Conservation (phyloP, 2,329 filamentous ascomycete species). For the Epichloe gansuensis region DNA sequence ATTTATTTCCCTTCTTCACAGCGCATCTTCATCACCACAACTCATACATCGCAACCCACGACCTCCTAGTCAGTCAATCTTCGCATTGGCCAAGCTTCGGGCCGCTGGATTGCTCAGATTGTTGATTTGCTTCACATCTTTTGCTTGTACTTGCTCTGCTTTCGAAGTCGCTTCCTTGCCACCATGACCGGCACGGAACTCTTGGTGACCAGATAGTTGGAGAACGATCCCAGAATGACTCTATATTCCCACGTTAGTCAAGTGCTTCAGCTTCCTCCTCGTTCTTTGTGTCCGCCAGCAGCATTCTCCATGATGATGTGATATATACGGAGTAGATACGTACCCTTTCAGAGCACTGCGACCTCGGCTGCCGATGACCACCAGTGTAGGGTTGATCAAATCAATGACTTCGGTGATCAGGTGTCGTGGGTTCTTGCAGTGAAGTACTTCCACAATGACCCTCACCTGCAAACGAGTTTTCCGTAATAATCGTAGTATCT, state of each 20-base stretch:
- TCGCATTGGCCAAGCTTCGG: slow-evolving; percentile 56
- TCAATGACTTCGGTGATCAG: slow-evolving; percentile 97
- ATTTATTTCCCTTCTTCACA: too few species aligned
- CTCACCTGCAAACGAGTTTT: slow-evolving; percentile 89
- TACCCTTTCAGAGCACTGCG: slow-evolving; percentile 88
- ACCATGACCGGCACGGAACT: slow-evolving; percentile 98
- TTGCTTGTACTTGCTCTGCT: slow-evolving; percentile 71
- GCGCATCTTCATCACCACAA: neutral
- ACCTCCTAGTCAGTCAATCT: slow-evolving; percentile 61
- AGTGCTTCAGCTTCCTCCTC: too few species aligned
- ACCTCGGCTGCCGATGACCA: slow-evolving; percentile 84
- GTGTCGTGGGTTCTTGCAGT: slow-evolving; percentile 96
- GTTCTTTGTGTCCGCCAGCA: neutral
- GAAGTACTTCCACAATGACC: slow-evolving; percentile 89
- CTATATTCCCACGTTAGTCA: slow-evolving; percentile 29
- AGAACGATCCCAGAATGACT: slow-evolving; percentile 90
- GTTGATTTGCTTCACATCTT: slow-evolving; percentile 62
- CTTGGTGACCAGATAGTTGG: slow-evolving; percentile 94
- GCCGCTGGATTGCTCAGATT: slow-evolving; percentile 62
- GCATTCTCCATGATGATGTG: too few species aligned
- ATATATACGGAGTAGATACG: slow-evolving; percentile 20
- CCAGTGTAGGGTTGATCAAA: slow-evolving; percentile 77
- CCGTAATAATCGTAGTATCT: slow-evolving; percentile 71
- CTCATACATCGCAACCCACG: neutral
- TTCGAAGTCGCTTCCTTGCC: slow-evolving; percentile 76